A percentile compares a stretch with the other conserved stretches of the same genome.
phyloP scores from a whole-genome alignment of 2,329 filamentous ascomycete genomes.

The Verticillium nubilum region DNA sequence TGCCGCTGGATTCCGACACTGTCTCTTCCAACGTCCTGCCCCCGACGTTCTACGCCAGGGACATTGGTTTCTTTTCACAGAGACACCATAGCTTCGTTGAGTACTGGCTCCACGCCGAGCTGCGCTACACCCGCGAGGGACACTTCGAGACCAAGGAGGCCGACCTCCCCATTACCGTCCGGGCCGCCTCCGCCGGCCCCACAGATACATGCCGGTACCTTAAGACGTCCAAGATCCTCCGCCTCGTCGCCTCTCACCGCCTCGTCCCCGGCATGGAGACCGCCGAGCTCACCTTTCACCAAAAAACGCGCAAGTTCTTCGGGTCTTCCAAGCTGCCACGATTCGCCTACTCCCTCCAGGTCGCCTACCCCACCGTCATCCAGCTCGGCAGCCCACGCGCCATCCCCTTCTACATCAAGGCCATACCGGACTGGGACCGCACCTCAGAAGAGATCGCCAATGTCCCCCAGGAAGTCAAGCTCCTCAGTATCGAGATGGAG shows the following conservation, averaged over 20 bases:
- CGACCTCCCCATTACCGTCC: conserved; percentile 16
- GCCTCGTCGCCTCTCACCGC: conserved; percentile 13
- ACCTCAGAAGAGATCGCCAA: conserved; percentile 13
- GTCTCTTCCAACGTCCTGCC: conserved; percentile 12
- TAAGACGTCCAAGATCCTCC: not conserved
- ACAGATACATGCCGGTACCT: conserved; percentile 15
- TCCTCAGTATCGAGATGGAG: conserved; percentile 12
- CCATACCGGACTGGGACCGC: conserved; percentile 7
- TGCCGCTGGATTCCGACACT: conserved; percentile 2
- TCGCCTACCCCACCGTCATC: conserved; percentile 20
- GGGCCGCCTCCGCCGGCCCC: not conserved
- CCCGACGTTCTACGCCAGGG: conserved; percentile 5
- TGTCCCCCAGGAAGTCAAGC: conserved; percentile 5
- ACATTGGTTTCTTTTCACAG: not conserved
- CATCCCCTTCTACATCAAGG: conserved; percentile 15
- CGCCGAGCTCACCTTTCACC: conserved; percentile 22
- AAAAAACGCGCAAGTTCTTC: conserved; percentile 26
- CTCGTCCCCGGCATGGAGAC: conserved; percentile 24
- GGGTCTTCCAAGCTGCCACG: conserved; percentile 24
- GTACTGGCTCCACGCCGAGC: conserved; percentile 25
- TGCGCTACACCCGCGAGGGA: conserved; percentile 9
- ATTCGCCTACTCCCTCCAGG: conserved; percentile 18
- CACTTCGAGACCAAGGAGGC: conserved; percentile 7
- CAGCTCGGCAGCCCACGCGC: conserved; percentile 20
- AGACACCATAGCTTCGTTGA: conserved; percentile 24